phyloP scores from a whole-genome alignment of 768 basidiomycete species.

The Kwoniella bestiolae region DNA sequence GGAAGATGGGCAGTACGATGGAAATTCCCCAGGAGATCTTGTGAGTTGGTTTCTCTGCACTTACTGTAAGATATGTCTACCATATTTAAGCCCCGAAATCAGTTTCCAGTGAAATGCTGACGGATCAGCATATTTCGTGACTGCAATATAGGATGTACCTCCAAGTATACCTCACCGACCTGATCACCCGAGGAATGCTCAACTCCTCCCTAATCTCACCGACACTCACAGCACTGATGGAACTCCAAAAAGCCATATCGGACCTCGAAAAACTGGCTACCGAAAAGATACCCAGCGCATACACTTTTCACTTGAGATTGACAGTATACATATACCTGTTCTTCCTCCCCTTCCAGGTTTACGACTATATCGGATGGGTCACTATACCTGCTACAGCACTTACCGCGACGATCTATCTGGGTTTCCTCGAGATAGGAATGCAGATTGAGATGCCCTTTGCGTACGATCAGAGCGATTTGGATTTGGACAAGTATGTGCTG shows the following conservation, averaged over 20 bases:
- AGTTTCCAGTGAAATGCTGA: too few relatives aligned
- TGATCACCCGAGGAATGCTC: conserved; percentile 38
- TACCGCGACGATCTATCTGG: conserved; percentile 74
- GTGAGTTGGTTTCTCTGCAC: conserved; percentile 23
- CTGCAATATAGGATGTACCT: conserved; percentile 50
- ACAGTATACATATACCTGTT: conserved; percentile 64
- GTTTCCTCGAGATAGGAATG: conserved; percentile 68
- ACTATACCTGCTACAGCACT: conserved; percentile 70
- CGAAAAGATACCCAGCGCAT: conserved; percentile 54
- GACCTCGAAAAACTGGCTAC: conserved; percentile 53
- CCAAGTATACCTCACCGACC: conserved; percentile 42
- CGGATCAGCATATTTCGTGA: too few relatives aligned
- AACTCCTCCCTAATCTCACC: conserved; percentile 38
- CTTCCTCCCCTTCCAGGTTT: conserved; percentile 76
- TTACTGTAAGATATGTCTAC: background rate
- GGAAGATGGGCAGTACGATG: conserved; percentile 52
- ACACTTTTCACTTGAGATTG: conserved; percentile 45
- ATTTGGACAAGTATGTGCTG: conserved; percentile 70
- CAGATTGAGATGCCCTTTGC: conserved; percentile 52
- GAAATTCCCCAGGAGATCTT: conserved; percentile 65
- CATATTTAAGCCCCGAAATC: too few relatives aligned
- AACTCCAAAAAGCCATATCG: conserved; percentile 48
- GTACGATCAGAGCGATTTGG: conserved; percentile 45
- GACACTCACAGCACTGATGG: conserved; percentile 32
- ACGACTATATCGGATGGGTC: conserved; percentile 67